These are phyloP conservation scores for Corchorus olitorius DNA, from an alignment of 345 rosid species.

Conservation along the genomic window DNA sequence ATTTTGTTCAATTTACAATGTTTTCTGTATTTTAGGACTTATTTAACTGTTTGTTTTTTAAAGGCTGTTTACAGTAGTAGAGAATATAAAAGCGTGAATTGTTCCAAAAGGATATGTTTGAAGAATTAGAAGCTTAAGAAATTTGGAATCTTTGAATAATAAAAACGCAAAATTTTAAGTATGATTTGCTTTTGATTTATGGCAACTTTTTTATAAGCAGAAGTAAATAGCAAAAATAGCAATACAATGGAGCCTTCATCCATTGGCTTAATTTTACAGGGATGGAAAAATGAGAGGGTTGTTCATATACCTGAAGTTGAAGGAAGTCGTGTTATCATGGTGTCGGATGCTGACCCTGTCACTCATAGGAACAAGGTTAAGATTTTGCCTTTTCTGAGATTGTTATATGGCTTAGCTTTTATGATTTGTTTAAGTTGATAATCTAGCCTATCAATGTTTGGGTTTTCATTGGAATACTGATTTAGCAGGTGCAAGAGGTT, in stretches of 20 bases:
- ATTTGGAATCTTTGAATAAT: background rate
- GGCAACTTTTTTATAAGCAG: background rate
- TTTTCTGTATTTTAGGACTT: background rate
- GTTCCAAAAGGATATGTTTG: background rate
- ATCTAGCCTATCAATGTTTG: background rate
- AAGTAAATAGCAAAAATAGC: background rate
- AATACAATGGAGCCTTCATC: background rate
- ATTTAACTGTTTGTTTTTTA: background rate
- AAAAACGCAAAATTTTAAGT: background rate
- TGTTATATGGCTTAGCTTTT: background rate
- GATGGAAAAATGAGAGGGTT: conserved; percentile 66
- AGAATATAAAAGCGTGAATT: too few relatives aligned
- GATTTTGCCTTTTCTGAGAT: background rate
- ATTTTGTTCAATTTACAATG: background rate
- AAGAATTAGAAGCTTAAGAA: background rate
- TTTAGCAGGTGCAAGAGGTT: conserved; percentile 71
- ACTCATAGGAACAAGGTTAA: conserved; percentile 70
- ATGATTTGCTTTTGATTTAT: background rate
- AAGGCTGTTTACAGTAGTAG: background rate
- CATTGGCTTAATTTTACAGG: conserved; percentile 38
- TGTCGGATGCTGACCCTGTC: conserved; percentile 52
- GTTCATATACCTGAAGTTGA: conserved; percentile 34
- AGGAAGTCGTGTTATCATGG: conserved; percentile 55
- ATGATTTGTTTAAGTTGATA: background rate
- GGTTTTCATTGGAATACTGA: background rate